Evolutionary conservation across 805 yeast genomes (phyloP).

Genomic region (Sugiyamaella floridensis): DNA sequence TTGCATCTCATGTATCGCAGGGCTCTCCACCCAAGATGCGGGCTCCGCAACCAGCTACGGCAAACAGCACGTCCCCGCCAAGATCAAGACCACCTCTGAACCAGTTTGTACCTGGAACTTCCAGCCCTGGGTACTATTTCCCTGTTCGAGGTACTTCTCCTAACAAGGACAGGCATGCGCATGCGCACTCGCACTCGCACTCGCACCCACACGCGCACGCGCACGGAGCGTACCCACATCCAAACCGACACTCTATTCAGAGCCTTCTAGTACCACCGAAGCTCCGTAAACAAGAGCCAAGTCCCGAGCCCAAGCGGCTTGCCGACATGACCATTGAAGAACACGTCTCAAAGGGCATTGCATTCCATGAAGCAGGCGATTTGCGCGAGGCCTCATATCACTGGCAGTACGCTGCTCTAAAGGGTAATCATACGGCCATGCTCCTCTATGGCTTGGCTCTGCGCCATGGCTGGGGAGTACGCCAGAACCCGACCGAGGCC

Average conservation of each 20-base stretch:
- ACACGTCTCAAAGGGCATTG: constrained; percentile 27
- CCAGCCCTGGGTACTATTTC: neutral
- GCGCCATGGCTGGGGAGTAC: constrained; percentile 61
- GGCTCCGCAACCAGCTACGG: neutral
- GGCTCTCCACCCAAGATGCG: neutral
- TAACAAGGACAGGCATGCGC: too few relatives aligned
- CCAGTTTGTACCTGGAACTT: neutral
- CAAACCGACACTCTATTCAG: neutral
- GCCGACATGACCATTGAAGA: constrained; percentile 24
- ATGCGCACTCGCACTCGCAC: too few relatives aligned
- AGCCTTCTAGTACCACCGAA: neutral
- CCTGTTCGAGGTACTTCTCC: neutral
- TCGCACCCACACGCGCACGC: too few relatives aligned
- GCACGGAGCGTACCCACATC: neutral
- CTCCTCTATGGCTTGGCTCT: constrained; percentile 61
- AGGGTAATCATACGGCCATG: constrained; percentile 62
- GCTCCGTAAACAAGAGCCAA: neutral
- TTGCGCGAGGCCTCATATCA: constrained; percentile 64
- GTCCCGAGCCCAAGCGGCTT: constrained; percentile 11
- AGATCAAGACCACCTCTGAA: neutral
- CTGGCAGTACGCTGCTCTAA: constrained; percentile 54
- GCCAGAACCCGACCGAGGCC: constrained; percentile 47
- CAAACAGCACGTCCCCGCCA: neutral
- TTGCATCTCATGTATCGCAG: neutral
- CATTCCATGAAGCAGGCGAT: constrained; percentile 49